A percentile compares a stretch with the other conserved stretches of the same genome.
These are phyloP conservation scores for Conticribra guillardii DNA, from an alignment of 108 stramenopile genomes.

Conservation along the genomic window DNA sequence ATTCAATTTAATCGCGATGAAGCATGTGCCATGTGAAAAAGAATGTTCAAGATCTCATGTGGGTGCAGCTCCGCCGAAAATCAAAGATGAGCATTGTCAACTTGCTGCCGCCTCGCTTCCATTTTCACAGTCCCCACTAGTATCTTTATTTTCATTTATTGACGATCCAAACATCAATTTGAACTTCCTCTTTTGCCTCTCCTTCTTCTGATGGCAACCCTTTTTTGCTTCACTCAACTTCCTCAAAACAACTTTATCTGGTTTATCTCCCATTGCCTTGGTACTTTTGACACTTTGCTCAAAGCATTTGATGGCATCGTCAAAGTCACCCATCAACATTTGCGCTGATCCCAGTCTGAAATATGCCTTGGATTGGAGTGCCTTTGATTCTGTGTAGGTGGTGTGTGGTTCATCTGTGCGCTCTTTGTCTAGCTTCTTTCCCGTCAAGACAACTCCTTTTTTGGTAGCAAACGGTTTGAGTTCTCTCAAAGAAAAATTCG, in stretches of 20 bases:
- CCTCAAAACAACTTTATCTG: constrained; percentile 61
- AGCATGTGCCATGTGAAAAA: no score
- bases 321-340: constrained; percentile 52
- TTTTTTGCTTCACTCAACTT: constrained; percentile 71
- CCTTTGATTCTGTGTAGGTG: constrained; percentile 60
- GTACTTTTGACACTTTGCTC: constrained; percentile 59
- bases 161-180: constrained; percentile 52
- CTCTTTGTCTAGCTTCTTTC: constrained; percentile 32
- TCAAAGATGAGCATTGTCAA: no score
- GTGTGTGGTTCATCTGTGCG: constrained; percentile 47
- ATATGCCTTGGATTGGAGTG: constrained; percentile 76
- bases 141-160: constrained; percentile 24
- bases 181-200: constrained; percentile 71
- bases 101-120: no score
- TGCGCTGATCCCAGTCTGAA: constrained; percentile 82
- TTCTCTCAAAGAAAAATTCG: constrained; percentile 57
- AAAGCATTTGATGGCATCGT: constrained; percentile 60
- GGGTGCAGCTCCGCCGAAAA: no score
- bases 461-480: constrained; percentile 62
- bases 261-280: constrained; percentile 28
- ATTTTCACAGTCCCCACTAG: no score
- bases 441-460: constrained; percentile 48
- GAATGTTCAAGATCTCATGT: no score
- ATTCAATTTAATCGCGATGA: no score
- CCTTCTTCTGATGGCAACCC: constrained; percentile 34